Percentiles rank a stretch among this genome's conserved stretches.
These are phyloP conservation scores for Parascedosporium putredinis DNA, from an alignment of 2,329 filamentous ascomycete species.

Conservation along the genomic window DNA sequence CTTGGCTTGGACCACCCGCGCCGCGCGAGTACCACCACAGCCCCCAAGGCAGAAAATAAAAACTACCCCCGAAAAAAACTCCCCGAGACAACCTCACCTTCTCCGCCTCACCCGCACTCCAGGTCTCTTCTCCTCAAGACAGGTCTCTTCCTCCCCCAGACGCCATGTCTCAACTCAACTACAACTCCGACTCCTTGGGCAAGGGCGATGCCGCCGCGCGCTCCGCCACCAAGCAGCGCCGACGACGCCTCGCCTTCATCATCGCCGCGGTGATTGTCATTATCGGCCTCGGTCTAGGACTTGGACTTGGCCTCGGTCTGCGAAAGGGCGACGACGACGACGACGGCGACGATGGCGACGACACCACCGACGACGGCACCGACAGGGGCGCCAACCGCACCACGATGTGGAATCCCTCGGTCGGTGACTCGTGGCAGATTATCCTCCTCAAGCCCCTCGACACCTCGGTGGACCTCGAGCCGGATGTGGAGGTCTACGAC, in stretches of 20 bases:
- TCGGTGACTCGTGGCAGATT: conserved; percentile 51
- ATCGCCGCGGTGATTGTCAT: conserved; percentile 17
- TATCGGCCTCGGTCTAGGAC: conserved; percentile 36
- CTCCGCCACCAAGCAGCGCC: conserved; percentile 8
- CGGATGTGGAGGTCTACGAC: conserved; percentile 39
- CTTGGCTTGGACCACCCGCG: too few species aligned
- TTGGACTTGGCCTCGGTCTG: conserved; percentile 36
- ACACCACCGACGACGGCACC: too few species aligned
- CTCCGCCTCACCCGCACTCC: background rate
- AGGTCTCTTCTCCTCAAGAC: background rate
- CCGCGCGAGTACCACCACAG: too few species aligned
- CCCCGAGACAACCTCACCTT: too few species aligned
- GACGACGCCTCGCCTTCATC: conserved; percentile 19
- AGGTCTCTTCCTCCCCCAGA: background rate
- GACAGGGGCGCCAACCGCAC: conserved; percentile 9
- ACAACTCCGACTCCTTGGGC: conserved; percentile 1
- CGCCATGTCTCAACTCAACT: conserved; percentile 4
- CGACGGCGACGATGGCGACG: conserved; percentile 14
- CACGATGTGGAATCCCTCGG: conserved; percentile 27
- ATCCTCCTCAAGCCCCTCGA: conserved; percentile 36
- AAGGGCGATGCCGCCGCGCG: background rate
- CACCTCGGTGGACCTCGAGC: conserved; percentile 27
- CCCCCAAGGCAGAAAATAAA: too few species aligned
- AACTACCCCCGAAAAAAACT: too few species aligned
- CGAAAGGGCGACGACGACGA: conserved; percentile 16